phyloP scores from a whole-genome alignment of 2,329 filamentous ascomycete genomes.

The Hymenoscyphus salicellus region DNA sequence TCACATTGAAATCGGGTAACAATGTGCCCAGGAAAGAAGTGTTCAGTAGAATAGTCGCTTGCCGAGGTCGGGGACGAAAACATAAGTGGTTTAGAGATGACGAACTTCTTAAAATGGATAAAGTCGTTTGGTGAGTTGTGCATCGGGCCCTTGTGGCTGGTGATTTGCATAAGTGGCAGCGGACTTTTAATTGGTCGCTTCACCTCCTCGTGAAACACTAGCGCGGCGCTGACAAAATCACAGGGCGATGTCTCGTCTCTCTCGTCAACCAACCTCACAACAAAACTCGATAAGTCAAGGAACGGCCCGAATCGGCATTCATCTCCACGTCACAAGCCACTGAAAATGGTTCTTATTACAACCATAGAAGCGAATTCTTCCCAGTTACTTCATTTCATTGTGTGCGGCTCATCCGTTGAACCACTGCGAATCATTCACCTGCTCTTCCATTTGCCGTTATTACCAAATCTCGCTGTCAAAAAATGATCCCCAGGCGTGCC shows the following conservation, averaged over 20 bases:
- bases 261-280: background rate
- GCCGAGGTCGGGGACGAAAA: background rate
- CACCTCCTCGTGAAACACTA: slow-evolving; percentile 6
- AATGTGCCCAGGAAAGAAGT: background rate
- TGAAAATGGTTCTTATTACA: background rate
- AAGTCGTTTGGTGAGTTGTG: background rate
- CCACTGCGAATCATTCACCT: background rate
- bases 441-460: background rate
- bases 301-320: slow-evolving; percentile 3
- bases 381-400: slow-evolving; percentile 1
- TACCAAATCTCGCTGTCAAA: slow-evolving; percentile 2
- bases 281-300: background rate
- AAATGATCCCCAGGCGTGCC: background rate
- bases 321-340: slow-evolving; percentile 6
- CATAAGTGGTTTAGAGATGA: background rate
- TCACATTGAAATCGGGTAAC: background rate
- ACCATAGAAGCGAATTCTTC: background rate
- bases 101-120: background rate
- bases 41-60: background rate
- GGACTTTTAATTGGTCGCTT: background rate
- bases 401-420: background rate
- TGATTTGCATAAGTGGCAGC: background rate
- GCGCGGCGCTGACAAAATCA: slow-evolving; percentile 7
- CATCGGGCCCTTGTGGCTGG: background rate
- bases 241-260: slow-evolving; percentile 1